Percentiles rank a stretch among this genome's conserved stretches.
Conservation (phyloP, 1,139 yeast species). For the Geotrichum carabidarum region DNA sequence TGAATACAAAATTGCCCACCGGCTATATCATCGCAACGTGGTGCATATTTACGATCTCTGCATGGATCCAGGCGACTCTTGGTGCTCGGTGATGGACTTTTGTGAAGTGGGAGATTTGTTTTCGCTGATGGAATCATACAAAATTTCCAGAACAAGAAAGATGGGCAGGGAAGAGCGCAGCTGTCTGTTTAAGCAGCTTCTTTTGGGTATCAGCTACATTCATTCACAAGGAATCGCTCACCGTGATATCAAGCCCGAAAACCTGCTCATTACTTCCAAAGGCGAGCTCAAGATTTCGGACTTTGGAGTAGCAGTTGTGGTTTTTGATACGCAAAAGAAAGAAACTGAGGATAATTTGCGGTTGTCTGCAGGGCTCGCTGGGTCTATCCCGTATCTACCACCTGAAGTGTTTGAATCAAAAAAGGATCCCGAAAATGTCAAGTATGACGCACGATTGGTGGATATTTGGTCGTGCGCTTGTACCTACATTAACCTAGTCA, state of each 20-base stretch:
- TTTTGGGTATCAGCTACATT: constrained; percentile 64
- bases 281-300: constrained; percentile 69
- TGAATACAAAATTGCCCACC: constrained; percentile 71
- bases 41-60: constrained; percentile 60
- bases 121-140: constrained; percentile 46
- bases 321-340: constrained; percentile 16
- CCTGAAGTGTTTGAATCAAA: constrained; percentile 61
- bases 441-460: constrained; percentile 72
- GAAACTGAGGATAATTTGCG: constrained; percentile 14
- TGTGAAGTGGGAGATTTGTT: constrained; percentile 71
- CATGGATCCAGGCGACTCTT: constrained; percentile 32
- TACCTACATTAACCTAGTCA: constrained; percentile 82
- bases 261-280: constrained; percentile 57
- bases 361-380: constrained; percentile 37
- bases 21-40: constrained; percentile 64
- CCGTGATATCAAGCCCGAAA: constrained; percentile 70
- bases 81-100: constrained; percentile 69
- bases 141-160: constrained; percentile 24
- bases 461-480: constrained; percentile 93
- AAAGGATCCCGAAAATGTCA: constrained; percentile 30
- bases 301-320: constrained; percentile 40
- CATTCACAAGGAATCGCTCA: constrained; percentile 70
- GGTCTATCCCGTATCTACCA: constrained; percentile 82
- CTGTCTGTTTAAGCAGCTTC: constrained; percentile 65
- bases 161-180: constrained; percentile 44